These are phyloP conservation scores for Metarhizium guizhouense DNA, from an alignment of 2,329 filamentous ascomycete genomes.

Conservation along the genomic window DNA sequence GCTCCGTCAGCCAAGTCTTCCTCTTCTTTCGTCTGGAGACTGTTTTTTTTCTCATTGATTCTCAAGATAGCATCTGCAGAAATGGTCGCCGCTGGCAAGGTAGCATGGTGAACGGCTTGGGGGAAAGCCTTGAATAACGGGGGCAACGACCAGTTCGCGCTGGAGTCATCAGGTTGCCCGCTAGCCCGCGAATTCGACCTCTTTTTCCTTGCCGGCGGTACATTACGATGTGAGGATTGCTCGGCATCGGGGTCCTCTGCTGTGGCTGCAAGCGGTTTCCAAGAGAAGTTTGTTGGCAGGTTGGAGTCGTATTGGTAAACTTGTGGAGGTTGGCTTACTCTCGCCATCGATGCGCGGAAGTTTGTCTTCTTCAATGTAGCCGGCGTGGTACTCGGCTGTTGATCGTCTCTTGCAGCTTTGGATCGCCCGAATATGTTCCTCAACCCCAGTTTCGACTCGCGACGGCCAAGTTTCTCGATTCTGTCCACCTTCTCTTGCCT, in stretches of 20 bases:
- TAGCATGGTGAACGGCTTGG: conserved; percentile 69
- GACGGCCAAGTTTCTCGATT: conserved; percentile 29
- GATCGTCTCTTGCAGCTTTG: conserved; percentile 27
- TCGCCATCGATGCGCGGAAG: conserved; percentile 37
- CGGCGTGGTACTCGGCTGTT: conserved; percentile 20
- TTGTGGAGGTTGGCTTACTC: conserved; percentile 35
- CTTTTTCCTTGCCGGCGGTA: conserved; percentile 7
- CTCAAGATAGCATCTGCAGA: conserved; percentile 63
- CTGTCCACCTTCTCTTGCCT: conserved; percentile 28
- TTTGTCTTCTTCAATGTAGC: conserved; percentile 24
- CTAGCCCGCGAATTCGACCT: conserved; percentile 8
- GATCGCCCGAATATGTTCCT: conserved; percentile 41
- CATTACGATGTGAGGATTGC: conserved; percentile 6
- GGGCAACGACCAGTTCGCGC: conserved; percentile 54
- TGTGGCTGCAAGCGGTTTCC: conserved; percentile 23
- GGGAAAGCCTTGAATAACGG: conserved; percentile 82
- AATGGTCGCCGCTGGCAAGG: conserved; percentile 56
- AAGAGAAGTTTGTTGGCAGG: conserved; percentile 21
- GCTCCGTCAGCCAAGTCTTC: conserved; percentile 9
- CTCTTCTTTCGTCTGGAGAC: background rate
- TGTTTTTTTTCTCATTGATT: conserved; percentile 40
- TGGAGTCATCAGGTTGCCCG: conserved; percentile 18
- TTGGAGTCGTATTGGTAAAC: conserved; percentile 12
- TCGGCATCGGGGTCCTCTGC: conserved; percentile 7
- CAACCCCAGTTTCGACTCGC: conserved; percentile 44